A percentile compares a stretch with the other conserved stretches of the same genome.
These are phyloP conservation scores for Tulasnella calospora DNA, from an alignment of 768 basidiomycete species.

Conservation along the genomic window DNA sequence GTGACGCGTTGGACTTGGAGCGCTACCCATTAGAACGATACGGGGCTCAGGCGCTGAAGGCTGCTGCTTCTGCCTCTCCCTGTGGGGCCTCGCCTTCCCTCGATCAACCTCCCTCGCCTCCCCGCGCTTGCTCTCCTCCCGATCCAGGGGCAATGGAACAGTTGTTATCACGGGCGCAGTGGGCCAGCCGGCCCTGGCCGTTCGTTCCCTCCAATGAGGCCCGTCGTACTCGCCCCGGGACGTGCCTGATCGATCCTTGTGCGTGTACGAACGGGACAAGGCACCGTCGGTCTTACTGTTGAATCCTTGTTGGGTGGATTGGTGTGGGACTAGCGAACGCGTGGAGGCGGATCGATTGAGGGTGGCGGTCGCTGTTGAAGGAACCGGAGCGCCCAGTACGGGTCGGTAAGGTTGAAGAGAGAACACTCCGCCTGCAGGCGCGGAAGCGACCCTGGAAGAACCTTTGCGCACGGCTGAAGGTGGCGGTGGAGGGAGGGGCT, in stretches of 20 bases:
- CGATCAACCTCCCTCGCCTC: too few relatives aligned
- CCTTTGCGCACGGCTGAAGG: slow-evolving; percentile 19
- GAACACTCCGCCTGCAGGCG: slow-evolving; percentile 38
- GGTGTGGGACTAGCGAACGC: slow-evolving; percentile 37
- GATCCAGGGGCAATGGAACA: background rate
- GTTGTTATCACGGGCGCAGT: too few relatives aligned
- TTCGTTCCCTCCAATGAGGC: background rate
- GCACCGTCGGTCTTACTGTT: background rate
- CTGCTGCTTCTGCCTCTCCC: too few relatives aligned
- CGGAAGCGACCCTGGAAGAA: slow-evolving; percentile 33
- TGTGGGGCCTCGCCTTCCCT: too few relatives aligned
- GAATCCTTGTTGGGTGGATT: background rate
- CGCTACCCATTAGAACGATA: background rate
- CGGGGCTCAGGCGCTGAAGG: too few relatives aligned
- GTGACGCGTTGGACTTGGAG: slow-evolving; percentile 9
- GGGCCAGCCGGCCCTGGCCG: background rate
- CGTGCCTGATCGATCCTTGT: background rate
- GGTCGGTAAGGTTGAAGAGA: slow-evolving; percentile 29
- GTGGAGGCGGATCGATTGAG: slow-evolving; percentile 42
- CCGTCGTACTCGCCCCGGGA: background rate
- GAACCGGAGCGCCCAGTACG: slow-evolving; percentile 32
- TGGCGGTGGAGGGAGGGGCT: slow-evolving; percentile 37
- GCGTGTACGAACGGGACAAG: slow-evolving; percentile 3
- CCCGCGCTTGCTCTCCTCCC: background rate
- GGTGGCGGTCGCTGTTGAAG: slow-evolving; percentile 27